Conservation (phyloP, 306 rosid species). For the Prunus armeniaca region DNA sequence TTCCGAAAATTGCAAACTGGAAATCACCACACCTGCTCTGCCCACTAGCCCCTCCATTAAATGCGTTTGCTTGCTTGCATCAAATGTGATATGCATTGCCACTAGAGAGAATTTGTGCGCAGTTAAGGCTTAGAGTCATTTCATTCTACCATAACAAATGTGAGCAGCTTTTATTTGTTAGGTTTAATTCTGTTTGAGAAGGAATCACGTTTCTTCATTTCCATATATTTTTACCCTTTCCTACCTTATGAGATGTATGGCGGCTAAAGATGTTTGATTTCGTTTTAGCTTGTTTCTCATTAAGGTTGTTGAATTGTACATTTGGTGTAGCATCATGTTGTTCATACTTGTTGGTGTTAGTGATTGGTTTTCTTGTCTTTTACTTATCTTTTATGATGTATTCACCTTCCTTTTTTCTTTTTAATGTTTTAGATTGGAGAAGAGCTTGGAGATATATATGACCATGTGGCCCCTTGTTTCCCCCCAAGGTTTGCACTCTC, state of each 20-base stretch:
- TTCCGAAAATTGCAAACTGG: too few species aligned
- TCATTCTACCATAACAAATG: too few species aligned
- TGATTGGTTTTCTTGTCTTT: neutral
- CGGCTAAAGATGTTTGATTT: neutral
- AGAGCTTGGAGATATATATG: conserved; percentile 94
- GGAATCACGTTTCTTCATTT: neutral
- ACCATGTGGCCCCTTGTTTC: conserved; percentile 91
- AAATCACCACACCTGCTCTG: too few species aligned
- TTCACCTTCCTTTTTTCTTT: conserved; percentile 10
- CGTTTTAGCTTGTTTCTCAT: neutral
- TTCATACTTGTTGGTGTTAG: neutral
- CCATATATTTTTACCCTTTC: neutral
- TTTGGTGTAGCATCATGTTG: neutral
- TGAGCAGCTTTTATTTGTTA: too few species aligned
- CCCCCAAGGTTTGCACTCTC: conserved; percentile 77
- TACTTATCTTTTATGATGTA: neutral
- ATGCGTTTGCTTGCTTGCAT: too few species aligned
- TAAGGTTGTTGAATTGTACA: neutral
- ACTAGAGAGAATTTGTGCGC: too few species aligned
- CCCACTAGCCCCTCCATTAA: too few species aligned
- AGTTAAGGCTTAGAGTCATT: too few species aligned
- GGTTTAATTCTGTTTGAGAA: neutral
- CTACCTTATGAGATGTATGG: neutral
- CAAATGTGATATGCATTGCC: too few species aligned
- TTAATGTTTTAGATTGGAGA: conserved; percentile 70